Evolutionary conservation across 1,284 basidiomycete genomes (phyloP).

Genomic region (Cutaneotrichosporon sp.): DNA sequence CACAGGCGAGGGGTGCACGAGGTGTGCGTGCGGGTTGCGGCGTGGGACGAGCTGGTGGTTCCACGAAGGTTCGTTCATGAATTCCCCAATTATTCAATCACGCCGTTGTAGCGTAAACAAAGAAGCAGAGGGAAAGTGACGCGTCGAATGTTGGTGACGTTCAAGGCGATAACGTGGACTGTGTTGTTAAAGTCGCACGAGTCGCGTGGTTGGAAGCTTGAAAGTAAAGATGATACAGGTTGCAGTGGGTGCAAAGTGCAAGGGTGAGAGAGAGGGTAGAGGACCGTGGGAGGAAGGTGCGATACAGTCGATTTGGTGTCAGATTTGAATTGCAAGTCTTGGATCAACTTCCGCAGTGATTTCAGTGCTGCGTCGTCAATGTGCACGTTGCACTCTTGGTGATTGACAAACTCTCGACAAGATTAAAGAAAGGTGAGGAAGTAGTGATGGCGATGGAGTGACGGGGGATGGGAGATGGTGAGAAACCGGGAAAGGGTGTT

Average conservation of each 20-base stretch:
- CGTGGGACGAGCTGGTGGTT: constrained; percentile 3
- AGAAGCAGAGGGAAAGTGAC: no score
- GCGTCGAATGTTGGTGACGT: no score
- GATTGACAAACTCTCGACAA: background rate
- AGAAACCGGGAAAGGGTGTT: constrained; percentile 1
- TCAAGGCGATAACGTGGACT: no score
- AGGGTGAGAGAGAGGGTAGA: background rate
- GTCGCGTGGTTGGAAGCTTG: no score
- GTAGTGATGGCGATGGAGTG: background rate
- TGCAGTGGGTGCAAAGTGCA: background rate
- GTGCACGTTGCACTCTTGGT: background rate
- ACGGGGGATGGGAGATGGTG: background rate
- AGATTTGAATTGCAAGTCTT: constrained; percentile 1
- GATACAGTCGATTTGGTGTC: no score
- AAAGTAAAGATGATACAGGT: no score
- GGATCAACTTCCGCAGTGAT: background rate
- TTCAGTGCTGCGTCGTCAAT: background rate
- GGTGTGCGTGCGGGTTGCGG: constrained; percentile 13
- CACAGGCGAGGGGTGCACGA: constrained; percentile 28
- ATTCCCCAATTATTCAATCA: background rate
- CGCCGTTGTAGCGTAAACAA: background rate
- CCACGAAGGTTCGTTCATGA: constrained; percentile 1
- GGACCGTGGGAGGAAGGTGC: background rate
- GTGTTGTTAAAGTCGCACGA: no score
- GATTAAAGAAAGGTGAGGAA: background rate